Percentiles rank a stretch among this genome's conserved stretches.
phyloP scores from a whole-genome alignment of 1,284 basidiomycete species.

The Takashimella koratensis region DNA sequence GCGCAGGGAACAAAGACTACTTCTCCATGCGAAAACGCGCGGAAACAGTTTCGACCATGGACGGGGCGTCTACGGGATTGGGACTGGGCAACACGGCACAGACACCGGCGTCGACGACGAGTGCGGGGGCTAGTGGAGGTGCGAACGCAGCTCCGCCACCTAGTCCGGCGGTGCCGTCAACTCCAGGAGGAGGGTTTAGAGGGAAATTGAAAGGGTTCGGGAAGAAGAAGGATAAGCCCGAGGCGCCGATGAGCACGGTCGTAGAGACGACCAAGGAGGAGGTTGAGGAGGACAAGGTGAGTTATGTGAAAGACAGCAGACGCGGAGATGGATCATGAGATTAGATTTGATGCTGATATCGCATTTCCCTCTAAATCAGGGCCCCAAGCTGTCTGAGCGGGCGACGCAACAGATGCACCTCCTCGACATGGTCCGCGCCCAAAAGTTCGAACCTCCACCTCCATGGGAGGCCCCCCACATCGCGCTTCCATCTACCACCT shows the following conservation, averaged over 20 bases:
- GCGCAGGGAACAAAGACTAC: slow-evolving; percentile 33
- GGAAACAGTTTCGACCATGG: neutral
- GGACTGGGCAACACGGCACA: slow-evolving; percentile 7
- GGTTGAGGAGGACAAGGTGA: slow-evolving; percentile 27
- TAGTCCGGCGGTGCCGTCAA: slow-evolving; percentile 1
- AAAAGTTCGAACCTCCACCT: slow-evolving; percentile 65
- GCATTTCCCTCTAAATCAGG: slow-evolving; percentile 13
- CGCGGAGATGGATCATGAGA: neutral
- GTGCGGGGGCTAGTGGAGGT: too few species aligned
- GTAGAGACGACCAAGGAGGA: slow-evolving; percentile 19
- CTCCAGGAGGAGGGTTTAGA: slow-evolving; percentile 59
- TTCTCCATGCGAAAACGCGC: slow-evolving; percentile 27
- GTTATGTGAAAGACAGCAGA: slow-evolving; percentile 17
- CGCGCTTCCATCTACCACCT: slow-evolving; percentile 61
- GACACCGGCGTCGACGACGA: slow-evolving; percentile 1
- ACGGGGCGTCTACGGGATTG: slow-evolving; percentile 1
- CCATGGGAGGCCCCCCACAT: slow-evolving; percentile 69
- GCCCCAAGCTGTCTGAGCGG: slow-evolving; percentile 33
- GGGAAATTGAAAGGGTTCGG: slow-evolving; percentile 73
- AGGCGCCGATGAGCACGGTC: slow-evolving; percentile 39
- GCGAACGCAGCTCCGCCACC: slow-evolving; percentile 4
- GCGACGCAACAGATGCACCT: slow-evolving; percentile 50
- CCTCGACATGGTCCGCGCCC: slow-evolving; percentile 63
- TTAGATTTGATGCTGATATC: too few species aligned
- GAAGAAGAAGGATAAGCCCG: slow-evolving; percentile 54